phyloP scores from a whole-genome alignment of 2,329 filamentous ascomycete genomes.

The Thielaviopsis euricoi region DNA sequence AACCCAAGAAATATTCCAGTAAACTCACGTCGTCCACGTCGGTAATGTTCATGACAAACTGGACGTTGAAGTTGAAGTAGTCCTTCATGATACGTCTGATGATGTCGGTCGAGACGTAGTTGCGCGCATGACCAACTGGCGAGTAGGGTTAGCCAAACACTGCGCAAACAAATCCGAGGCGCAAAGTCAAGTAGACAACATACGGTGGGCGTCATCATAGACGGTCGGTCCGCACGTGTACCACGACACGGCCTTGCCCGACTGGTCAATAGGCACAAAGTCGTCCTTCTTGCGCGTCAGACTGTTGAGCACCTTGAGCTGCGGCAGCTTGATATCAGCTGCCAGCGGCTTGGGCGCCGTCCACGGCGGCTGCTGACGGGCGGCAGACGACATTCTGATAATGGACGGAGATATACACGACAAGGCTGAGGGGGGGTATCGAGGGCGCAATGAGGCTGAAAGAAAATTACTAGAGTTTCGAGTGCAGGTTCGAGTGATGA shows the following conservation, averaged over 20 bases:
- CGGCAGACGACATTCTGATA: slow-evolving; percentile 7
- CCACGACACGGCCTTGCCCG: slow-evolving; percentile 12
- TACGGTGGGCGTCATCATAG: slow-evolving; percentile 58
- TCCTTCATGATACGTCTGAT: slow-evolving; percentile 66
- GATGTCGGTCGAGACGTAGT: slow-evolving; percentile 84
- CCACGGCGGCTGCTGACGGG: slow-evolving; percentile 12
- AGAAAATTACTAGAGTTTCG: neutral
- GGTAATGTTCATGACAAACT: slow-evolving; percentile 88
- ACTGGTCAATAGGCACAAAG: slow-evolving; percentile 12
- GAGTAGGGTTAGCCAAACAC: neutral
- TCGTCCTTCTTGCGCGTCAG: slow-evolving; percentile 12
- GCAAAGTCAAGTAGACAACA: neutral
- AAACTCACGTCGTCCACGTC: slow-evolving; percentile 50
- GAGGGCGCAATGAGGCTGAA: neutral
- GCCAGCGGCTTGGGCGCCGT: slow-evolving; percentile 4
- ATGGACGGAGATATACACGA: neutral
- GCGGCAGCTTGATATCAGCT: slow-evolving; percentile 7
- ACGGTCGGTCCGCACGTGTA: slow-evolving; percentile 82
- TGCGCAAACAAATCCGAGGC: neutral
- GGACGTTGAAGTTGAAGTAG: slow-evolving; percentile 69
- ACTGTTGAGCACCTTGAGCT: slow-evolving; percentile 11
- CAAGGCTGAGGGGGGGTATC: neutral
- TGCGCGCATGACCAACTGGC: slow-evolving; percentile 58
- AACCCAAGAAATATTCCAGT: neutral
- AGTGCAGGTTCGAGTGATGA: neutral